Conservation (phyloP, 2,329 filamentous ascomycete species). For the Xylariaceae sp. region DNA sequence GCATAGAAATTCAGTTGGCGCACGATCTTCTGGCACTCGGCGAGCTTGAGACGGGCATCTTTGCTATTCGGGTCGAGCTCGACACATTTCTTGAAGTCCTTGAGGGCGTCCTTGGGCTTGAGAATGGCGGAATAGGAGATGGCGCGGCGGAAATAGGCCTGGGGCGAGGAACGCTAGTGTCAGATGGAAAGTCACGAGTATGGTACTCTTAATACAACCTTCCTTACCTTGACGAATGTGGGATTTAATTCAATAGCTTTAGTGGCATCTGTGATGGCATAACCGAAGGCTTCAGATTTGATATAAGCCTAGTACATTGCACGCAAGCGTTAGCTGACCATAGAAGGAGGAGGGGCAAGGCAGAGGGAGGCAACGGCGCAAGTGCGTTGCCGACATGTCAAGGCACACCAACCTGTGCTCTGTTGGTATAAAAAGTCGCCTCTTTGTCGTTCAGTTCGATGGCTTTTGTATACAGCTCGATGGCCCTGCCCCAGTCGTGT, state of each 20-base stretch:
- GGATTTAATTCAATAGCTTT: slow-evolving; percentile 88
- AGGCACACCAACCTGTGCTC: slow-evolving; percentile 69
- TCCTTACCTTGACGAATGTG: slow-evolving; percentile 74
- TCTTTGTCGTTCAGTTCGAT: slow-evolving; percentile 80
- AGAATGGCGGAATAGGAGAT: slow-evolving; percentile 89
- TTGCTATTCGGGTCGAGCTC: slow-evolving; percentile 83
- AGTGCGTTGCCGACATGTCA: slow-evolving; percentile 7
- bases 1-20: slow-evolving; percentile 88
- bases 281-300: slow-evolving; percentile 92
- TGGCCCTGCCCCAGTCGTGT: slow-evolving; percentile 78
- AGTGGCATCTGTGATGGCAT: slow-evolving; percentile 83
- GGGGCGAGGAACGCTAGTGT: slow-evolving; percentile 7
- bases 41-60: slow-evolving; percentile 82
- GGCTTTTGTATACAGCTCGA: slow-evolving; percentile 80
- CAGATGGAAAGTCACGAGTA: too few species aligned
- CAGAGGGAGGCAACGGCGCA: background rate
- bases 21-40: slow-evolving; percentile 92
- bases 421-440: slow-evolving; percentile 87
- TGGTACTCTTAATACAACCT: too few species aligned
- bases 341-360: too few species aligned
- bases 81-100: slow-evolving; percentile 88
- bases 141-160: slow-evolving; percentile 93
- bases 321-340: too few species aligned
- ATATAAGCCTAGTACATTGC: slow-evolving; percentile 84
- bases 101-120: slow-evolving; percentile 78